Evolutionary conservation across 768 basidiomycete genomes (phyloP), one percentile per base, ranked within the genome.

Genomic region (Roridomyces roridus): DNA sequence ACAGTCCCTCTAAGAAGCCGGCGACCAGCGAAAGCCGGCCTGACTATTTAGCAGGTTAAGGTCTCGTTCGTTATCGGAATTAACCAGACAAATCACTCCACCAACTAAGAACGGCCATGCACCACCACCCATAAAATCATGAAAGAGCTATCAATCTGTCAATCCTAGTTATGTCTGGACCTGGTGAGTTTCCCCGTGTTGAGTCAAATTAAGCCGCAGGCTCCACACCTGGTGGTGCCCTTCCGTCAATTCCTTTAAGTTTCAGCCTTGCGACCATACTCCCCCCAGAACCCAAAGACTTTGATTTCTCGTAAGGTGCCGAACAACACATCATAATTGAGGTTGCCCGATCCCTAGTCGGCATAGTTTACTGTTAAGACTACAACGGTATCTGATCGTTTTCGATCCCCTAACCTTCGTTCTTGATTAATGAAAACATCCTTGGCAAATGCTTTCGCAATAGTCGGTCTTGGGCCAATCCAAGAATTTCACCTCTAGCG

Each of bases 11-110:
- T n/a, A n/a, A n/a, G n/a, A n/a, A n/a, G n/a, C n/a, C n/a, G n/a
- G n/a, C 80, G 81, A 82, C 85, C 85, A 86, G 82, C 87, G 63
- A 80, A 83, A 84, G 85, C 80, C 83, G 74, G 81, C 82, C 85
- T 79, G 87, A 81, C 88, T 91, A 91, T 89, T 91, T 88, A 90
- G 89, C 88, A 89, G 86, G 87, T 87, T 86, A 88, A 89, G 87
- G 89, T 91, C 88, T 91, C 88, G 84, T 89, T 91, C 85, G 85
- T 90, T 90, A 91, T 91, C 88, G 85, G 87, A 91, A 91, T 92
- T 91, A 91, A 91, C 89, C 90, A 91, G 90, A 92, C 90, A 91
- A 91, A 91, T 91, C 90, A 90, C 89, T 91, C 88, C 88, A 78
- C 85, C 83, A 89, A 89, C 87, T 88, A 89, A 88, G 86, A 89